These are phyloP conservation scores for Hygrophorus russula DNA, from an alignment of 768 basidiomycete genomes.

Conservation along the genomic window DNA sequence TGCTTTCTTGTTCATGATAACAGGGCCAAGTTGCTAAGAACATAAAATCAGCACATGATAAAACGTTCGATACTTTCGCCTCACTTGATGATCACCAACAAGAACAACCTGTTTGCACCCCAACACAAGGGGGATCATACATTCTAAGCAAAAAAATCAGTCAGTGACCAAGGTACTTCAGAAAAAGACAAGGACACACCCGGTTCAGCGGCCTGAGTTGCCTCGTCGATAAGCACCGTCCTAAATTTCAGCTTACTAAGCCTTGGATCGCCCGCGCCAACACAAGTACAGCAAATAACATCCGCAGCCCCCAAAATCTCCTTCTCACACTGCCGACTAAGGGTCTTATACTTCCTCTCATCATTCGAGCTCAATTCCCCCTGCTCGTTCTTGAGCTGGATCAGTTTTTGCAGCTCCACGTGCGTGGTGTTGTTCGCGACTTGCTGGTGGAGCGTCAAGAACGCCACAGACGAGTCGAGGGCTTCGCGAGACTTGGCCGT, in stretches of 20 bases:
- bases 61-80: constrained; percentile 10
- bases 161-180: background rate
- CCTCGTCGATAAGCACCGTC: constrained; percentile 97
- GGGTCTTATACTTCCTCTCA: constrained; percentile 94
- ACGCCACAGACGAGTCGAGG: constrained; percentile 88
- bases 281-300: constrained; percentile 97
- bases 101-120: constrained; percentile 98
- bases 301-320: constrained; percentile 93
- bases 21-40: constrained; percentile 89
- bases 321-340: constrained; percentile 93
- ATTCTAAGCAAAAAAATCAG: constrained; percentile 46
- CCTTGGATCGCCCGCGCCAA: constrained; percentile 94
- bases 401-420: constrained; percentile 95
- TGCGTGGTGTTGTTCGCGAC: constrained; percentile 95
- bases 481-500: constrained; percentile 99
- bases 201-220: constrained; percentile 95
- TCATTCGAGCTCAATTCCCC: constrained; percentile 95
- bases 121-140: constrained; percentile 97
- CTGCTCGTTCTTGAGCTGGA: constrained; percentile 95
- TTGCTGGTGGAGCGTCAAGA: constrained; percentile 93
- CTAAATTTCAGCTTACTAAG: constrained; percentile 96
- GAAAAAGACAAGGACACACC: constrained; percentile 35
- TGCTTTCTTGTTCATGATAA: constrained; percentile 99
- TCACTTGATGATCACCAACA: constrained; percentile 83
- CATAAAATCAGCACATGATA: background rate